A percentile compares a stretch with the other conserved stretches of the same genome.
Conservation (phyloP, 805 yeast species). For the Yamadazyma laniorum region DNA sequence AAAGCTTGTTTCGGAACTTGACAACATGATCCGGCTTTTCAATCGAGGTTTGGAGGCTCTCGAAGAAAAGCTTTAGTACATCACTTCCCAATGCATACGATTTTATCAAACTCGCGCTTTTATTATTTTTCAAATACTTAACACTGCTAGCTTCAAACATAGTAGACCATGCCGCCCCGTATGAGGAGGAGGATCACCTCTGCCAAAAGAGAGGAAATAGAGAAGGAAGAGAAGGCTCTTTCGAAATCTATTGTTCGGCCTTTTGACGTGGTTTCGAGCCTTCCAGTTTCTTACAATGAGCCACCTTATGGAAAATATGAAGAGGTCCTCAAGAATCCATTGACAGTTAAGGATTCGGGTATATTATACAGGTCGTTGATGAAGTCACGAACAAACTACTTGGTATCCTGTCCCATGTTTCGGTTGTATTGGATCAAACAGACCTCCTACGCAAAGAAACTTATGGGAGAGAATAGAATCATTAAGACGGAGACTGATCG, state of each 20-base stretch:
- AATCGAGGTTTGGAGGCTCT: constrained; percentile 41
- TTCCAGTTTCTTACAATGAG: constrained; percentile 63
- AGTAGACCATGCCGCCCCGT: constrained; percentile 38
- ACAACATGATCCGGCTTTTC: constrained; percentile 36
- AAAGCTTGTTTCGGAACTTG: constrained; percentile 36
- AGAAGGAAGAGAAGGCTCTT: constrained; percentile 37
- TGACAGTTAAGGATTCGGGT: constrained; percentile 70
- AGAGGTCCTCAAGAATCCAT: constrained; percentile 57
- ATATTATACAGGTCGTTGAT: constrained; percentile 69
- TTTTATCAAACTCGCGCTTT: not conserved
- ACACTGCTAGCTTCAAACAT: not conserved
- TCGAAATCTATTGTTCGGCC: constrained; percentile 50
- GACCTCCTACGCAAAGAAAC: constrained; percentile 50
- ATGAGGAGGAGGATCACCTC: constrained; percentile 44
- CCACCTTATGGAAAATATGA: constrained; percentile 60
- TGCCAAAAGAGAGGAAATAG: constrained; percentile 42
- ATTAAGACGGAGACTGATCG: constrained; percentile 23
- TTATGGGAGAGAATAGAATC: constrained; percentile 24
- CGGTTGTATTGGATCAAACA: constrained; percentile 78
- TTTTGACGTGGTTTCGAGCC: constrained; percentile 59
- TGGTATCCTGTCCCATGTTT: constrained; percentile 69
- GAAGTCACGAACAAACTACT: constrained; percentile 58
- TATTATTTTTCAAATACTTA: not conserved
- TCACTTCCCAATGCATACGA: not conserved
- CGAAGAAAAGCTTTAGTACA: constrained; percentile 24